A percentile compares a stretch with the other conserved stretches of the same genome.
Conservation (phyloP, 345 rosid species). For the Mallotus nudiflorus region DNA sequence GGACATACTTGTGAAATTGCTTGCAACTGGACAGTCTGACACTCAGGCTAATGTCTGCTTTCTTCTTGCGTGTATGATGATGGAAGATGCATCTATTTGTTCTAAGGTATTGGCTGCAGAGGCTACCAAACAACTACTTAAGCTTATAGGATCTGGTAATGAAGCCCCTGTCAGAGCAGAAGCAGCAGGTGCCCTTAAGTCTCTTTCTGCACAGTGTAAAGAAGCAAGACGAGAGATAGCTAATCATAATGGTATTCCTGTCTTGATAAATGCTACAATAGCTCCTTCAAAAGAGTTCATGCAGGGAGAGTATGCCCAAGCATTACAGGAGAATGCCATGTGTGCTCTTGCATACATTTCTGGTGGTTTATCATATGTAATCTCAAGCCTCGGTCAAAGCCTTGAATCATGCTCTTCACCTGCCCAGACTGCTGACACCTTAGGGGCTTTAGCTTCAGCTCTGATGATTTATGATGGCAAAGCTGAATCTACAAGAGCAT, state of each 20-base stretch:
- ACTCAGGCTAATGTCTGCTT: conserved; percentile 91
- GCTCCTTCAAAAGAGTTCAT: conserved; percentile 99
- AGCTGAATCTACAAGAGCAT: conserved; percentile 79
- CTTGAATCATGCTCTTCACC: conserved; percentile 96
- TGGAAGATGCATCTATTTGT: conserved; percentile 92
- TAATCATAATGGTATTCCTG: conserved; percentile 86
- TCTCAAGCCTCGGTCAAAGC: conserved; percentile 99
- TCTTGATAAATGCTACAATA: conserved; percentile 91
- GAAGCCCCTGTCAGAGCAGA: conserved; percentile 97
- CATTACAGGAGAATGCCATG: conserved; percentile 99
- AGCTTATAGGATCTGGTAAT: conserved; percentile 88
- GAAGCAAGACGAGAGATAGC: conserved; percentile 95
- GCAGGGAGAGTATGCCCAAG: conserved; percentile 99
- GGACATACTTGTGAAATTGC: conserved; percentile 96
- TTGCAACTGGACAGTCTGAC: conserved; percentile 71
- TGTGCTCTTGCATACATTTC: conserved; percentile 99
- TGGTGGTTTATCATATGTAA: conserved; percentile 96
- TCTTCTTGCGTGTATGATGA: conserved; percentile 97
- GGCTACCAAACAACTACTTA: conserved; percentile 84
- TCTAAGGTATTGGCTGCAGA: conserved; percentile 85
- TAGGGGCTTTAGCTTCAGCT: conserved; percentile 99
- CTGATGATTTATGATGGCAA: conserved; percentile 94
- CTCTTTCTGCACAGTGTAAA: conserved; percentile 90
- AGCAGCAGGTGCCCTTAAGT: conserved; percentile 96
- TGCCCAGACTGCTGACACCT: conserved; percentile 92